Conservation (phyloP, 371 early-diverging fungal genomes). For the Mucor lusitanicus region DNA sequence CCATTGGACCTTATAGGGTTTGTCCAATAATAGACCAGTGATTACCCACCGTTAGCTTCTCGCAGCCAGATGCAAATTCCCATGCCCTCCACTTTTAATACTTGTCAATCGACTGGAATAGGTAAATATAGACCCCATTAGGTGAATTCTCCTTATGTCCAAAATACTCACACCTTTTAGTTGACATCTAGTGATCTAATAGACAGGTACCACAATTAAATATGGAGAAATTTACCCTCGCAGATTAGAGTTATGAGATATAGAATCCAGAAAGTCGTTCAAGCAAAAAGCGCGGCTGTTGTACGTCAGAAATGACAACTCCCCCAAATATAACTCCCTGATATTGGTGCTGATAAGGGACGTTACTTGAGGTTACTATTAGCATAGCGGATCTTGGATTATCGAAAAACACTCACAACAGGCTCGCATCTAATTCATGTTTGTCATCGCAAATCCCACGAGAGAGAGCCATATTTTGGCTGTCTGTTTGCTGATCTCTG, state of each 20-base stretch:
- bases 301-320: constrained; percentile 3
- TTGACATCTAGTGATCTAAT: not conserved
- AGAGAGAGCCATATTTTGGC: not conserved
- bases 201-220: not conserved
- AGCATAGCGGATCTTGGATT: constrained; percentile 6
- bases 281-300: not conserved
- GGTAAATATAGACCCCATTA: not conserved
- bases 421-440: constrained; percentile 6
- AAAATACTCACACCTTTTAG: not conserved
- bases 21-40: not conserved
- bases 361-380: not conserved
- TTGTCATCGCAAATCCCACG: constrained; percentile 27
- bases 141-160: constrained; percentile 8
- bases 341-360: not conserved
- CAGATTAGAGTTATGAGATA: not conserved
- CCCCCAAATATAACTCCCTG: not conserved
- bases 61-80: not conserved
- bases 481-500: not conserved
- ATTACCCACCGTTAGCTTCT: not conserved
- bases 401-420: not conserved
- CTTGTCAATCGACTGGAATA: not conserved
- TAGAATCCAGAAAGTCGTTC: constrained; percentile 3
- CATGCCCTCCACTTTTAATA: not conserved
- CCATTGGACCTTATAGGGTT: not conserved
- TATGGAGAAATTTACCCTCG: not conserved